phyloP scores from a whole-genome alignment of 805 yeast species.

The Candida bentonensis region DNA sequence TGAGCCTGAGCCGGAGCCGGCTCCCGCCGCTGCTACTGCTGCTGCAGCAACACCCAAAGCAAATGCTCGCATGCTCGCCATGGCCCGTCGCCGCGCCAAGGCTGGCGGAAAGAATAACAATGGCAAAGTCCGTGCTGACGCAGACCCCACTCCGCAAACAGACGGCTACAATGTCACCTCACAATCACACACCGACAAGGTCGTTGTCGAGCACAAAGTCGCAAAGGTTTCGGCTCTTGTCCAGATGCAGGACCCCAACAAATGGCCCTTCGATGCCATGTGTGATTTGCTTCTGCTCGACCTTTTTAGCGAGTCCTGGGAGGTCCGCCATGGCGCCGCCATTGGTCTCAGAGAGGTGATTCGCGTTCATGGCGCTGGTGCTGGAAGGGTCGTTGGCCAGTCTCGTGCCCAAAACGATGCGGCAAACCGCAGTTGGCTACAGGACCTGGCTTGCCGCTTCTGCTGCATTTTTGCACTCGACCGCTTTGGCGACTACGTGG shows the following conservation, averaged over 20 bases:
- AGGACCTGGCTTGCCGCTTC: constrained; percentile 76
- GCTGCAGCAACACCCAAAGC: constrained; percentile 17
- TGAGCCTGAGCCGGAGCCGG: constrained; percentile 8
- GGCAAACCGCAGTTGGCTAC: constrained; percentile 57
- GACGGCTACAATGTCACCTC: constrained; percentile 39
- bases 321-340: constrained; percentile 89
- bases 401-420: constrained; percentile 45
- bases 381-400: constrained; percentile 65
- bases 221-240: constrained; percentile 53
- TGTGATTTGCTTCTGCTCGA: constrained; percentile 70
- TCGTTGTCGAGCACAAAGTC: constrained; percentile 66
- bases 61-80: constrained; percentile 65
- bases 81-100: constrained; percentile 87
- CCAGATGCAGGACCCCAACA: constrained; percentile 54
- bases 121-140: constrained; percentile 20
- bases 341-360: constrained; percentile 81
- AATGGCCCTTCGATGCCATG: constrained; percentile 93
- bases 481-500: constrained; percentile 91
- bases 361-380: constrained; percentile 68
- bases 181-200: constrained; percentile 65
- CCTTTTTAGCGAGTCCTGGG: constrained; percentile 81
- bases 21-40: constrained; percentile 8
- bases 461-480: constrained; percentile 83
- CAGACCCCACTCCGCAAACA: constrained; percentile 20
- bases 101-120: constrained; percentile 24